Evolutionary conservation across 371 early-diverging fungal genomes (phyloP).

Genomic region (Haplosporangium sp.): DNA sequence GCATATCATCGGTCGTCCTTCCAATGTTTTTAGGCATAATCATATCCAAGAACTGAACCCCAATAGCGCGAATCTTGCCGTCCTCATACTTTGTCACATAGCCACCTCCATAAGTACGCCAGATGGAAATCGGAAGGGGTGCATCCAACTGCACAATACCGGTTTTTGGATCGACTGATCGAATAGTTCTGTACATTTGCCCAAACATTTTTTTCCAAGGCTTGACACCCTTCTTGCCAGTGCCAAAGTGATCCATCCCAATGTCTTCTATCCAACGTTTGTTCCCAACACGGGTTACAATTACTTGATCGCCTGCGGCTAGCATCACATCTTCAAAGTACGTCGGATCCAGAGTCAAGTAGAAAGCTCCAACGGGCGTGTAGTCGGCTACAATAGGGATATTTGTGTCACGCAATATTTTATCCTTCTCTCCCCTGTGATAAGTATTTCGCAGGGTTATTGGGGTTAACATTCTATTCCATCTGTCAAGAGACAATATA

Average conservation of each 20-base stretch:
- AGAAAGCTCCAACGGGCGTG: slow-evolving; percentile 58
- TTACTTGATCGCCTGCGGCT: slow-evolving; percentile 56
- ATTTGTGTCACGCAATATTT: slow-evolving; percentile 41
- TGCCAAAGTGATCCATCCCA: slow-evolving; percentile 63
- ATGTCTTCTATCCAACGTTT: slow-evolving; percentile 59
- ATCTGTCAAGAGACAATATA: too few relatives aligned
- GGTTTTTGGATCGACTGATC: slow-evolving; percentile 41
- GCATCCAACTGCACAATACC: slow-evolving; percentile 57
- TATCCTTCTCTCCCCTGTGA: slow-evolving; percentile 39
- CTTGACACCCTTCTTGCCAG: slow-evolving; percentile 55
- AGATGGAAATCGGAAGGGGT: slow-evolving; percentile 58
- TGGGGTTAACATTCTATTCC: too few relatives aligned
- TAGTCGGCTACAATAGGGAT: slow-evolving; percentile 56
- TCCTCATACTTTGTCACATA: slow-evolving; percentile 57
- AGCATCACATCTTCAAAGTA: slow-evolving; percentile 16
- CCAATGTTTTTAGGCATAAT: slow-evolving; percentile 57
- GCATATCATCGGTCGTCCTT: slow-evolving; percentile 56
- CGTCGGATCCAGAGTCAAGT: slow-evolving; percentile 33
- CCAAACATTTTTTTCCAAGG: slow-evolving; percentile 60
- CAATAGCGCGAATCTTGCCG: slow-evolving; percentile 54
- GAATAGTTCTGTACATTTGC: slow-evolving; percentile 51
- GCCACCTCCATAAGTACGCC: slow-evolving; percentile 57
- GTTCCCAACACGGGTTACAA: slow-evolving; percentile 58
- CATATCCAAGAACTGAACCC: slow-evolving; percentile 59
- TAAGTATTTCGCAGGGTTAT: neutral